Conservation (phyloP, 306 rosid genomes). For the Trichosanthes cucumerina region DNA sequence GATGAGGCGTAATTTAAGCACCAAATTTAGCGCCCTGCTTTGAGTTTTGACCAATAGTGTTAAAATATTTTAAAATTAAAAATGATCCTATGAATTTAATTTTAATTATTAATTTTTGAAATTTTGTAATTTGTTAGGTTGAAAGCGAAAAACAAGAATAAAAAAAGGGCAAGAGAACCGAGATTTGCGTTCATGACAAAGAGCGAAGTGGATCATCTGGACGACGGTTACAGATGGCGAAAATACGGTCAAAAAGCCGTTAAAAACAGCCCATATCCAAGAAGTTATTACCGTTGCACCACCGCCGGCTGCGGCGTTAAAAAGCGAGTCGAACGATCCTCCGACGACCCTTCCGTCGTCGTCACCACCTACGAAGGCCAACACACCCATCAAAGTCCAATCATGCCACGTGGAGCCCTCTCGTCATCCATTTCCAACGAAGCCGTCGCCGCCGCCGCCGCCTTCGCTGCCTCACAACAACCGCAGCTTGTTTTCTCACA, state of each 20-base stretch:
- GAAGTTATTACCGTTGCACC: conserved; percentile 71
- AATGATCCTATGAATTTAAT: too few relatives aligned
- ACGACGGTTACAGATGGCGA: conserved; percentile 61
- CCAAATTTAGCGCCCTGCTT: not conserved
- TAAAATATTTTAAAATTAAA: too few relatives aligned
- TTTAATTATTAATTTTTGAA: not conserved
- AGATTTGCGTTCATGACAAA: conserved; percentile 51
- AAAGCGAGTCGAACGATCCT: conserved; percentile 55
- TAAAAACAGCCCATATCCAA: conserved; percentile 54
- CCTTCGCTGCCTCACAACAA: not conserved
- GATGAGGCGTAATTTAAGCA: not conserved
- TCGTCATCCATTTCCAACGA: not conserved
- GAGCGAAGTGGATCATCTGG: conserved; percentile 47
- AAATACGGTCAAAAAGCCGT: conserved; percentile 69
- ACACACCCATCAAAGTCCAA: conserved; percentile 41
- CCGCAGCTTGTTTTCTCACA: not conserved
- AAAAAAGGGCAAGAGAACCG: conserved; percentile 27
- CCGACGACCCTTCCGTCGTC: conserved; percentile 31
- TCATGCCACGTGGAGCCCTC: conserved; percentile 16
- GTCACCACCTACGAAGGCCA: conserved; percentile 58
- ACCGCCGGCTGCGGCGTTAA: conserved; percentile 40
- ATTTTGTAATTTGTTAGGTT: conserved; percentile 11
- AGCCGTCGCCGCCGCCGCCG: not conserved
- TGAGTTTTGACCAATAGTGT: not conserved
- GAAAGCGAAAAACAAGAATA: conserved; percentile 39